Evolutionary conservation across 2,329 filamentous ascomycete species (phyloP), one percentile per base, ranked within the genome.

Genomic region (Pyrenochaeta sp.): DNA sequence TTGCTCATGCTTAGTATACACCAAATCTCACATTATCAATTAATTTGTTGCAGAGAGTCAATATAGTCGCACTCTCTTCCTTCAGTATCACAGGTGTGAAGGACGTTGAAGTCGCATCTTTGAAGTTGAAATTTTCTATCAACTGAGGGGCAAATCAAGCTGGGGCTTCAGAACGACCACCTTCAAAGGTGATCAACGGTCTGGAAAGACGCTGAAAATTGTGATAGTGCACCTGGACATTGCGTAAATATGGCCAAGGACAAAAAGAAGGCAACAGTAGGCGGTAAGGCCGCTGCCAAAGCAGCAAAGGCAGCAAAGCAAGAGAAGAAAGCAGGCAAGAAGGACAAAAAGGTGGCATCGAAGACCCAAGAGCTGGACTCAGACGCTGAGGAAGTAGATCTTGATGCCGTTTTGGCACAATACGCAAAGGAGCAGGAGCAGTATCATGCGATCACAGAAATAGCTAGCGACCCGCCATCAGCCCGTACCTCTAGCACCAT

Each of bases 361-460:
- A 90, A 90, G 75, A 81, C 82, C 12, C 85, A 90, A 63, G 80
- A 91, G 74, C 89, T 90, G 23, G 93, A 93, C 74, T 94, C 91
- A 71, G 94, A 97, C 73, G 91, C 85, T 42, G 94, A 98, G 74
- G 93, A 97, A 66, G 88, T 95, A 12, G 95, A 98, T 76, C 85
- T 99, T 32, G 95, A 99, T 72, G 88, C 89, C 40, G 93, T 99
- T 39, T 87, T 99, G 23, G 93, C 94, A 40, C 91, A 96, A 75
- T 98, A 96, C 77, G 90, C 90, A 64, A 91, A 90, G 72, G 90
- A 84, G 77, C 95, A 99, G 79, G 94, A 96, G 70, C 90, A 91
- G 69, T 97, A 96, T 72, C 85, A 95, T 67, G 97, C 97, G 77
- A 87, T 99, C 67, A 97, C 94, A 4, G 95, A 99, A 79, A 84